Conservation (phyloP, 2,329 filamentous ascomycete species). For the Macrophomina phaseolina region DNA sequence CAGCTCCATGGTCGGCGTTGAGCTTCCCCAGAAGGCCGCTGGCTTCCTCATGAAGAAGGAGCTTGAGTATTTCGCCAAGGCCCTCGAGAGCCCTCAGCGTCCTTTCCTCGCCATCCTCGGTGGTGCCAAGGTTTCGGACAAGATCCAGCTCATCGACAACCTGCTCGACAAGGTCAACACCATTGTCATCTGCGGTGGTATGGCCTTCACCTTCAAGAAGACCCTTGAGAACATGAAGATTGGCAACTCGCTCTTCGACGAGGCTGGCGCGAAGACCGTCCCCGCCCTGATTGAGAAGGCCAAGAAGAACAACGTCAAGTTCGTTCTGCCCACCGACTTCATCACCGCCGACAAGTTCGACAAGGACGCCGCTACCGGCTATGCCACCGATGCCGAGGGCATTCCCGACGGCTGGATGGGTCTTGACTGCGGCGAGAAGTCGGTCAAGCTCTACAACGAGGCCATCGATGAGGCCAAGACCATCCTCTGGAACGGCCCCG, state of each 20-base stretch:
- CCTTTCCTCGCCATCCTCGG: slow-evolving; percentile 99
- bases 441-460: slow-evolving; percentile 83
- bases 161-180: slow-evolving; percentile 97
- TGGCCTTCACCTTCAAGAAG: slow-evolving; percentile 99
- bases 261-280: slow-evolving; percentile 91
- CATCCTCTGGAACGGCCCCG: slow-evolving; percentile 98
- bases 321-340: slow-evolving; percentile 94
- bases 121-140: slow-evolving; percentile 98
- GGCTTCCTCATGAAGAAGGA: slow-evolving; percentile 99
- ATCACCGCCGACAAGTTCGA: slow-evolving; percentile 95
- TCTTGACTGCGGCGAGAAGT: slow-evolving; percentile 91
- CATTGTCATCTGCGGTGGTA: slow-evolving; percentile 94
- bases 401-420: slow-evolving; percentile 99
- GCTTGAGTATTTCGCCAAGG: slow-evolving; percentile 98
- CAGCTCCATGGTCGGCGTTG: slow-evolving; percentile 98
- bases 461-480: slow-evolving; percentile 89
- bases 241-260: slow-evolving; percentile 89
- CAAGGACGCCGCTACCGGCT: slow-evolving; percentile 79
- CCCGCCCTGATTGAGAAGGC: slow-evolving; percentile 89
- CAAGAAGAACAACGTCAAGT: slow-evolving; percentile 93
- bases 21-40: slow-evolving; percentile 94
- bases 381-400: slow-evolving; percentile 83
- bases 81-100: slow-evolving; percentile 87
- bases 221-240: slow-evolving; percentile 90
- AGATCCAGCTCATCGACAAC: slow-evolving; percentile 99